These are phyloP conservation scores for Claviceps paspali DNA, from an alignment of 2,329 filamentous ascomycete species.

Conservation along the genomic window DNA sequence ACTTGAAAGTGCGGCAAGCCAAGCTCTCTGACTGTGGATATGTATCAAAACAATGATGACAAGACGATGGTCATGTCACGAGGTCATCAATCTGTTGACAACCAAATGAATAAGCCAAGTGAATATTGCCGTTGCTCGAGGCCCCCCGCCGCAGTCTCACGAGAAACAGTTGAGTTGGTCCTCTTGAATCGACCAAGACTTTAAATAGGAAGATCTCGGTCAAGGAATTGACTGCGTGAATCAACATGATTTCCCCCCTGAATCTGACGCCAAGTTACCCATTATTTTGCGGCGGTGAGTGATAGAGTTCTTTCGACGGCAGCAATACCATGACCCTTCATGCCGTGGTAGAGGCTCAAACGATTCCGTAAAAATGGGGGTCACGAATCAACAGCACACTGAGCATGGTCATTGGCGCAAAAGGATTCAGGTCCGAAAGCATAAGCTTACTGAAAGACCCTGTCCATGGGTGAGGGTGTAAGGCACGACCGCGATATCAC, in stretches of 20 bases:
- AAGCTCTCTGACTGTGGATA: not conserved
- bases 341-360: not conserved
- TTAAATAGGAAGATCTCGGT: not conserved
- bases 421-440: not conserved
- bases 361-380: not conserved
- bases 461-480: not conserved
- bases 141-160: constrained; percentile 6
- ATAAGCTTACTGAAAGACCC: not conserved
- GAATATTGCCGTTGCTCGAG: constrained; percentile 4
- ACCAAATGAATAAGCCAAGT: constrained; percentile 3
- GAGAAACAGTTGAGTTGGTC: not conserved
- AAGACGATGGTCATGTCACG: constrained; percentile 1
- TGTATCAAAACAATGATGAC: not conserved
- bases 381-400: not conserved
- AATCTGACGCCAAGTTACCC: not conserved
- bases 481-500: not conserved
- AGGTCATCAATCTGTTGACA: not conserved
- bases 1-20: not conserved
- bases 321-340: constrained; percentile 1
- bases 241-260: not conserved
- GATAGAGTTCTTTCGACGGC: not conserved
- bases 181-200: not conserved
- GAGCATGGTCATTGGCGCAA: not conserved
- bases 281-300: constrained; percentile 2
- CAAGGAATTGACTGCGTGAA: not conserved